Evolutionary conservation across 306 rosid species (phyloP), one percentile per base, ranked within the genome.

Genomic region (Canavalia gladiata): DNA sequence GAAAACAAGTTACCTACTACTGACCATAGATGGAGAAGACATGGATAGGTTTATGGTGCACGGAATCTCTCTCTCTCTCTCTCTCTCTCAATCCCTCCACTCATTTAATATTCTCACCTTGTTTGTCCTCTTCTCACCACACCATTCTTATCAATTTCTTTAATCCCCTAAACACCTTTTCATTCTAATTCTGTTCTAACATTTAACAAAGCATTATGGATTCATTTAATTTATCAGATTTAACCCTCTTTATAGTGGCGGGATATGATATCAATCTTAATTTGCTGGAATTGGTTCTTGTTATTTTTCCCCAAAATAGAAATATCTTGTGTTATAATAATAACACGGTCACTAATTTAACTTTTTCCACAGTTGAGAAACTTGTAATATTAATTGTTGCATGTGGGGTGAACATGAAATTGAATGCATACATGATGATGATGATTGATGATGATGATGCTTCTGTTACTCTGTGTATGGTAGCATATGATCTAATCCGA

Each of bases 61-160:
- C 88, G 89, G 88, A 88, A 87, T 88, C 91, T 77, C 77, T 70
- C 43, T 55, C 81, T 37, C 62, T 81, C 52, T 69, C 68, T 58
- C 74, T 41, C 68, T 49, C 78, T 80, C 85, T 84, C 84, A 84
- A 89, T 88, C 86, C 82, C 79, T 84, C 90, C 94, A 85, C 85
- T 85, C 86, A 59, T 89, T 87, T 87, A 77, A 77, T 90, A 92
- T 92, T 87, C 94, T 76, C 86, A 76, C 86, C 77, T 51, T 8
- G 4, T 39, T 87, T 90, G 85, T 83, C 86, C 72, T 73, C 87
- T 81, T 18, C 63, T 12, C 45, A 31, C 46, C 47, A 25, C 52
- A 28, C 18, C 18, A 43, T 68, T 45, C 47, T 43, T 1, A 6
- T 6, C 4, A 45, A 68, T 43, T 68, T 43, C 73, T 68, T 55